These are phyloP conservation scores for Teratosphaeria destructans DNA, from an alignment of 2,329 filamentous ascomycete genomes.

Conservation along the genomic window DNA sequence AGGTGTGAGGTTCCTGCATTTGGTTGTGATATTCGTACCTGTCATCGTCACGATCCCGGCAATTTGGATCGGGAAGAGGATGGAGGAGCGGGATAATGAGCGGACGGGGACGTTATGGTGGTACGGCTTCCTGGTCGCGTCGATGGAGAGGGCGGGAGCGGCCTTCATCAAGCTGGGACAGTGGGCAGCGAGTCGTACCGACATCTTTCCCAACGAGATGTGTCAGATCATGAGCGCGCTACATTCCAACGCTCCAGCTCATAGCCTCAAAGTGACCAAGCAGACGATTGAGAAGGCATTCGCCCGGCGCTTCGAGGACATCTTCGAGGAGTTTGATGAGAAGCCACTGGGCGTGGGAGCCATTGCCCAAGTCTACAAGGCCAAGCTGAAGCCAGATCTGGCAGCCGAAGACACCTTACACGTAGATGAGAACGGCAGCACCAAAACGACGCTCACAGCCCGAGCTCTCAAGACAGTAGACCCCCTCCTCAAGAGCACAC, in stretches of 20 bases:
- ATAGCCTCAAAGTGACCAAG: slow-evolving; percentile 72
- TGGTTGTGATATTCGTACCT: slow-evolving; percentile 81
- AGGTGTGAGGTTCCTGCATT: slow-evolving; percentile 73
- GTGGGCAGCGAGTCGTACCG: slow-evolving; percentile 92
- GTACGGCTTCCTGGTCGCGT: slow-evolving; percentile 76
- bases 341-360: slow-evolving; percentile 84
- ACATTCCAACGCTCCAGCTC: slow-evolving; percentile 88
- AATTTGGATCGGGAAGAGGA: slow-evolving; percentile 65
- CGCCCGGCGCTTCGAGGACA: slow-evolving; percentile 70
- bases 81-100: slow-evolving; percentile 59
- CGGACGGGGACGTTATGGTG: slow-evolving; percentile 80
- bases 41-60: slow-evolving; percentile 70
- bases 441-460: slow-evolving; percentile 49
- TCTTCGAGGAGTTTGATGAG: slow-evolving; percentile 93
- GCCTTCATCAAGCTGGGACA: slow-evolving; percentile 98
- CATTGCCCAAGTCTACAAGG: slow-evolving; percentile 96
- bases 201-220: slow-evolving; percentile 91
- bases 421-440: slow-evolving; percentile 37
- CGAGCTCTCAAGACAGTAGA: slow-evolving; percentile 75
- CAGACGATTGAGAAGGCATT: slow-evolving; percentile 74
- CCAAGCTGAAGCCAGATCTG: slow-evolving; percentile 74
- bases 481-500: slow-evolving; percentile 73
- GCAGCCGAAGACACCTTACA: slow-evolving; percentile 43
- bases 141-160: slow-evolving; percentile 88
- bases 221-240: slow-evolving; percentile 89